Evolutionary conservation across 208 protist species (phyloP), one percentile per base, ranked within the genome.

Genomic region (Perkinsela sp.): DNA sequence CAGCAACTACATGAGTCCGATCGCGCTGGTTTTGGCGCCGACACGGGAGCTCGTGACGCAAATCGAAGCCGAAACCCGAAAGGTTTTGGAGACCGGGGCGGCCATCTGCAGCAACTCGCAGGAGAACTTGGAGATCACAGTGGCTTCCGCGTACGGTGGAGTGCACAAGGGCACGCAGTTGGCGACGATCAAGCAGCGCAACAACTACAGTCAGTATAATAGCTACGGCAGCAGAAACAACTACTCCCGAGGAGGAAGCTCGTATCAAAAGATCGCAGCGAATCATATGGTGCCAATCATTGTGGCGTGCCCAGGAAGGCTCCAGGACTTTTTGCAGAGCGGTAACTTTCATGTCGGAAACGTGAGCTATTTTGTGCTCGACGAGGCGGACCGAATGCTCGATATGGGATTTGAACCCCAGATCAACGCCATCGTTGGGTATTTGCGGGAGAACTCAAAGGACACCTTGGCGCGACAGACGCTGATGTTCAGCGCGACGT

Each of bases 401-500:
- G 95, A 99, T 74, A 93, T 98, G 84, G 96, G 95, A 30, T 98
- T 98, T 75, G 93, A 96, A 74, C 85, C 90, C 15, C 95, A 98
- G 77, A 97, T 98, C 48, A 83, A 76, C n/a, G 82, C 86, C 48
- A 88, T 98, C 48, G 80, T 96, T 70, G 80, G 81, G 22, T 88
- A 95, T 73, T 85, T 96, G 1, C 13, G 40, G 13, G 40, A 57
- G 6, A 57, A 57, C 40, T n/a, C 13, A 6, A 22, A 6, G 6
- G 40, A 57, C 13, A 80, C 93, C 66, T 83, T 87, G 2, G 90
- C 97, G 74, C 72, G 94, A 29, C 95, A 99, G 80, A 96, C 93
- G 31, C 81, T 96, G 2, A 88, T 98, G 82, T 97, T 97, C 75
- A 95, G 89, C 2, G 95, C 95, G 22, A 97, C 94, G 31, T 96